Percentiles rank a stretch among this genome's conserved stretches.
These are phyloP conservation scores for Colletotrichum falcatum DNA, from an alignment of 2,329 filamentous ascomycete genomes.

Conservation along the genomic window DNA sequence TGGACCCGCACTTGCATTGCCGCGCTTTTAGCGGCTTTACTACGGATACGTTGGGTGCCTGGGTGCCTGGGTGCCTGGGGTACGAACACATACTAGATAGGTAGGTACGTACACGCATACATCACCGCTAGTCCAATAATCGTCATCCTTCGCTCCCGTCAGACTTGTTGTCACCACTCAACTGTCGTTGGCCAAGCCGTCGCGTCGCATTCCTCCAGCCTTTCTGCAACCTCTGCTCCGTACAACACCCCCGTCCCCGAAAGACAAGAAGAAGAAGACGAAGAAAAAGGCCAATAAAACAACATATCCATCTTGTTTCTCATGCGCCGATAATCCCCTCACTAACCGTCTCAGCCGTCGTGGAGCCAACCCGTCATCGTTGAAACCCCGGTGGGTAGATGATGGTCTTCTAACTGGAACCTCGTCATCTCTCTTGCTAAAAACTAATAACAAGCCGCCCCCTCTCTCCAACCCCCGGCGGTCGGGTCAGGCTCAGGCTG, in stretches of 20 bases:
- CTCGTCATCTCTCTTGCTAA: conserved; percentile 32
- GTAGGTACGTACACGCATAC: conserved; percentile 1
- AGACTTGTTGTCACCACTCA: conserved; percentile 4
- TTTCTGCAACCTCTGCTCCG: conserved; percentile 10
- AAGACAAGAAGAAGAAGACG: too few relatives aligned
- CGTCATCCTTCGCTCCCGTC: conserved; percentile 7
- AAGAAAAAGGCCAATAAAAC: neutral
- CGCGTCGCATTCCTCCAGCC: conserved; percentile 21
- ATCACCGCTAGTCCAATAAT: conserved; percentile 16
- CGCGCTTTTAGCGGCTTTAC: conserved; percentile 31
- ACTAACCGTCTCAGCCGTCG: conserved; percentile 28
- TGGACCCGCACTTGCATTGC: too few relatives aligned
- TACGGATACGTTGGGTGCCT: too few relatives aligned
- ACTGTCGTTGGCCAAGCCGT: conserved; percentile 28
- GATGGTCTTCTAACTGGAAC: conserved; percentile 2
- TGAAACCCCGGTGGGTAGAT: conserved; percentile 17
- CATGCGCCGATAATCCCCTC: conserved; percentile 14
- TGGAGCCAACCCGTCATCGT: conserved; percentile 22
- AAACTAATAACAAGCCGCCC: conserved; percentile 24
- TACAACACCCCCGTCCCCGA: neutral
- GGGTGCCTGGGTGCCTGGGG: too few relatives aligned
- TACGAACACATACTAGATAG: too few relatives aligned
- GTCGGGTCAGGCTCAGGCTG: conserved; percentile 20
- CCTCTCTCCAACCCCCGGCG: too few relatives aligned
- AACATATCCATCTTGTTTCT: conserved; percentile 10